These are phyloP conservation scores for Allium sativum DNA, from an alignment of 106 monocot genomes.

Conservation along the genomic window DNA sequence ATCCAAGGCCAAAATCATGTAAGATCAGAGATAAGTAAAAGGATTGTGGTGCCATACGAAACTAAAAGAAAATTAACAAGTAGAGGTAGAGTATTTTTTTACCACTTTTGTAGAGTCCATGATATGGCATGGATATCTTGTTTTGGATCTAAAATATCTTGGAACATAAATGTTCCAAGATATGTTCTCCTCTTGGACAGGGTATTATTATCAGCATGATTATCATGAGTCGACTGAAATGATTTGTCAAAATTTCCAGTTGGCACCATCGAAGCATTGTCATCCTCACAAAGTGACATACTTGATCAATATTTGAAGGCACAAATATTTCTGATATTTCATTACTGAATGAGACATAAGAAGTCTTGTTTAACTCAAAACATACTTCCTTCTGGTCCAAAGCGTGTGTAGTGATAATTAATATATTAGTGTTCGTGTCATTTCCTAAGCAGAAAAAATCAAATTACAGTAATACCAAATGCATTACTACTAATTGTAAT, in stretches of 20 bases:
- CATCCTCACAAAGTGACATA: background rate
- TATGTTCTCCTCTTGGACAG: slow-evolving; percentile 7
- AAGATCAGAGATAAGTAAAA: too few species aligned
- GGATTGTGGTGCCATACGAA: background rate
- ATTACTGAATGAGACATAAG: slow-evolving; percentile 7
- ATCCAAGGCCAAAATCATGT: too few species aligned
- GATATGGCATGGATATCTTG: slow-evolving; percentile 4
- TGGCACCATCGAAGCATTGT: slow-evolving; percentile 3
- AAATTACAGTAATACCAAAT: background rate
- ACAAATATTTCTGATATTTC: background rate
- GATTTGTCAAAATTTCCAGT: slow-evolving; percentile 20
- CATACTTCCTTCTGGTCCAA: slow-evolving; percentile 23
- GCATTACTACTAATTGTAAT: too few species aligned
- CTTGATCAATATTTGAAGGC: slow-evolving; percentile 5
- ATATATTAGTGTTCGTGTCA: slow-evolving; percentile 10
- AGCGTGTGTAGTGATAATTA: slow-evolving; percentile 20
- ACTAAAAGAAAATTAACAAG: background rate
- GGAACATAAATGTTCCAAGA: slow-evolving; percentile 1
- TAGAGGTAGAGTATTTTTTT: background rate
- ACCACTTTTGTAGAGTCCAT: slow-evolving; percentile 15
- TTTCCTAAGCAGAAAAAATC: slow-evolving; percentile 19
- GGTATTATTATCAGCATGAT: background rate
- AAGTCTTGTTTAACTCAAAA: slow-evolving; percentile 10
- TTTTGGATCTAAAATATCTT: slow-evolving; percentile 4
- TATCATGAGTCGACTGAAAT: background rate